These are phyloP conservation scores for Murraya koenigii DNA, from an alignment of 345 rosid species.

Conservation along the genomic window DNA sequence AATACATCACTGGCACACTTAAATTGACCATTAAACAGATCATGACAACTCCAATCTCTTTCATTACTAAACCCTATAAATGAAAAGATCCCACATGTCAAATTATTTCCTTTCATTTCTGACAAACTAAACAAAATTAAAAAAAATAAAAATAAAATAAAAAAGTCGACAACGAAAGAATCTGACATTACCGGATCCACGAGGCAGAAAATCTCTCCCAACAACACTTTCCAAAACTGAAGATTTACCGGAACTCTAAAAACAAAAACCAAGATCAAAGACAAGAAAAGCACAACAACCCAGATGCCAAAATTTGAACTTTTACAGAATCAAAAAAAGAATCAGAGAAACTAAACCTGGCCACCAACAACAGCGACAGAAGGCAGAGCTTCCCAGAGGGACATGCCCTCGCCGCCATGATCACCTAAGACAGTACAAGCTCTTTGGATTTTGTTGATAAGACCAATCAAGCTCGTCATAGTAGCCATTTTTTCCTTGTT, in stretches of 20 bases:
- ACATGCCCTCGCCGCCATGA: constrained; percentile 98
- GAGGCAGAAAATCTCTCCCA: constrained; percentile 96
- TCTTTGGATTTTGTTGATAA: constrained; percentile 92
- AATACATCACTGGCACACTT: background rate
- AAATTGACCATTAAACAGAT: constrained; percentile 3
- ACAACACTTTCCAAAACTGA: constrained; percentile 97
- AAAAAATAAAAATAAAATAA: too few relatives aligned
- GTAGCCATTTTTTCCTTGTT: constrained; percentile 62
- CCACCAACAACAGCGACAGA: constrained; percentile 98
- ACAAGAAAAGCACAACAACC: constrained; percentile 10
- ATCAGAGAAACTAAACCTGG: constrained; percentile 49
- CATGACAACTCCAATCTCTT: background rate
- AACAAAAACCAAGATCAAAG: constrained; percentile 11
- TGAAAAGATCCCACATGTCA: constrained; percentile 16
- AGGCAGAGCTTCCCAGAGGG: constrained; percentile 99
- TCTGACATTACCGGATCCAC: constrained; percentile 85
- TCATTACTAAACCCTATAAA: background rate
- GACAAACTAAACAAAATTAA: background rate
- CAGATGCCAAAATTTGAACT: constrained; percentile 8
- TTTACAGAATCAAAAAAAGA: background rate
- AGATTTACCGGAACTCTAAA: constrained; percentile 94
- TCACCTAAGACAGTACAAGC: constrained; percentile 97
- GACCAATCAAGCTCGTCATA: constrained; percentile 92
- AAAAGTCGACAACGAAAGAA: background rate
- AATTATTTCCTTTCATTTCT: background rate